A percentile compares a stretch with the other conserved stretches of the same genome.
These are phyloP conservation scores for Aegilops bicornis DNA, from an alignment of 176 grass and related monocot genomes.

Conservation along the genomic window DNA sequence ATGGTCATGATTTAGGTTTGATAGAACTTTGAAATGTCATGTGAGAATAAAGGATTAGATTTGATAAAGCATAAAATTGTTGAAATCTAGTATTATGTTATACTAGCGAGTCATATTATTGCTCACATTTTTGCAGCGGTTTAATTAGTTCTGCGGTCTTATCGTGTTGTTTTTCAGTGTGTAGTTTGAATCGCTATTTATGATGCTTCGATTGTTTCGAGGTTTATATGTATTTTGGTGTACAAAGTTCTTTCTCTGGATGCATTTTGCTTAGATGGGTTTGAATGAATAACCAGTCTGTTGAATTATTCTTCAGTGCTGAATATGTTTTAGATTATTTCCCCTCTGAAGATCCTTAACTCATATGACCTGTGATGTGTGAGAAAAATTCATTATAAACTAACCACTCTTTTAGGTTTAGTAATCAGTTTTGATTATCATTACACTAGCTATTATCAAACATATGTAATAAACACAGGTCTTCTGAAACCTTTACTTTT, in stretches of 20 bases:
- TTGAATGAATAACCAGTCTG: background rate
- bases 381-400: background rate
- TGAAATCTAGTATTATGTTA: background rate
- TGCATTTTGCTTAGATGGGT: background rate
- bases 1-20: background rate
- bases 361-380: background rate
- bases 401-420: background rate
- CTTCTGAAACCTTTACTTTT: slow-evolving; percentile 16
- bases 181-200: background rate
- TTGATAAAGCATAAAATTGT: background rate
- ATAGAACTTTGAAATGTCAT: background rate
- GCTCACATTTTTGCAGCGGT: background rate
- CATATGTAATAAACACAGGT: background rate
- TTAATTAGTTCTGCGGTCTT: background rate
- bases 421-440: background rate
- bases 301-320: background rate
- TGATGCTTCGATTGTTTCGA: background rate
- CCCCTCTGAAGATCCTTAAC: background rate
- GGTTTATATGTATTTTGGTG: background rate
- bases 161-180: background rate
- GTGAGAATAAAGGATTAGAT: background rate
- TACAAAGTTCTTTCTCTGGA: background rate
- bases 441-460: background rate
- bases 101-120: background rate
- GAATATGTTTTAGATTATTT: slow-evolving; percentile 7